Evolutionary conservation across 2,329 filamentous ascomycete genomes (phyloP), one percentile per base, ranked within the genome.

Genomic region (Acrodontium crateriforme): DNA sequence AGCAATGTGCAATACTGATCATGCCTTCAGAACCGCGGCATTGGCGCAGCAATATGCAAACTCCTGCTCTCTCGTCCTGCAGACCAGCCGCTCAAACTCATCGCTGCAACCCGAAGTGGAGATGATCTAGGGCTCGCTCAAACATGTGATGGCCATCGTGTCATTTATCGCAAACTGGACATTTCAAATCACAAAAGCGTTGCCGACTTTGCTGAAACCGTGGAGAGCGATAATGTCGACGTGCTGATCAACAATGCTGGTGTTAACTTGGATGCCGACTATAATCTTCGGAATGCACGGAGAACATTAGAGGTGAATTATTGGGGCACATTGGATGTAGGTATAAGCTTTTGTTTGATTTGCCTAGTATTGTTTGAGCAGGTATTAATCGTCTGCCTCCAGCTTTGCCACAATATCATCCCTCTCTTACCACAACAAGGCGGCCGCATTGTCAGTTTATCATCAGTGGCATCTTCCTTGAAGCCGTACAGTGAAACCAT

Each of bases 191-290:
- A 17, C 3, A 29, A 36, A 7, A 49, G 46, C 24, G 46, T 56
- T 23, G 25, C 35, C 6, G 36, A 34, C 1, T 45, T 56, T 12
- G 34, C 40, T 9, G 30, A 44, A 13, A 36, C 42, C 7, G 40
- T 52, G 29, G 37, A 40, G 12, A 31, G 40, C 17, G 41, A 38
- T 8, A 29, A 30, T 2, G 32, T 55, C 5, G 47, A 51, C 27
- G 47, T 56, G 4, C 39, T 56, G 14, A 43, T 58, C 30, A 53
- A 56, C 34, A 56, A 56, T 41, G 49, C 50, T 3, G 46, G 45
- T n/a, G 35, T 53, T 19, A 53, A 52, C 17, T 37, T 47, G 11
- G 45, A 50, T 30, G 28, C 32, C 6, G 29, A 44, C 18, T 45
- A 50, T 27, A 37, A 33, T 11, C 25, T 25, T 6, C 46, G 46